Evolutionary conservation across 805 yeast species (phyloP), one percentile per base, ranked within the genome.

Genomic region (Maudiozyma pseudohumilis): DNA sequence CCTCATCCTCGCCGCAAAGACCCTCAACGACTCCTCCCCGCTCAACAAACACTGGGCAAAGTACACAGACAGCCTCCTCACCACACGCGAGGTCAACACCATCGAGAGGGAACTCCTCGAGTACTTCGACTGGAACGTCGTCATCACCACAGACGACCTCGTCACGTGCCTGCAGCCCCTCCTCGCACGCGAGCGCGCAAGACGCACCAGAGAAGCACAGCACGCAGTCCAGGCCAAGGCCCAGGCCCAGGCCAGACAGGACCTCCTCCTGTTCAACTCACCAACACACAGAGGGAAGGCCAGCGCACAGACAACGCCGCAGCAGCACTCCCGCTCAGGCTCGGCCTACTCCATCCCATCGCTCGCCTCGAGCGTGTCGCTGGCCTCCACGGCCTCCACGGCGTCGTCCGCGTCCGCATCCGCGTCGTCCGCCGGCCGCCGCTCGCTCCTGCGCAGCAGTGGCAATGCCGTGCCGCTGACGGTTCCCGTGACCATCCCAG

Each of bases 1-100:
- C 32, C 69, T 89, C 40, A 85, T 89, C 31, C 63, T 92, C 34
- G 83, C 95, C n/a, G 96, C 97, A 12, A 89, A 89, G 65, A 78
- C 77, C 45, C 72, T 88, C 46, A 89, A 89, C 61, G 98, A 89
- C 65, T 82, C 95, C 3, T 80, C 94, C 16, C 98, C 98, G 30
- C 72, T 89, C 57, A 89, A 89, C 64, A 88, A 82, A 63, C 96
- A 92, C 65, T 89, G 98, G 98, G 80, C 95, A 4, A 71, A 75
- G 42, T 88, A 89, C 66, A 88, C 97, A 3, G 79, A 80, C 55
- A 96, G 96, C 0, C 68, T 92, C 30, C 71, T 89, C 42, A 56
- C 77, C 8, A 64, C 83, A 27, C 69, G 69, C 17, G 97, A 89
- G 53, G 86, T 92, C 38, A 92, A 89, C 61, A 77, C 87, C 46